Conservation (phyloP, 1,139 yeast genomes). For the Blastobotrys indianensis region DNA sequence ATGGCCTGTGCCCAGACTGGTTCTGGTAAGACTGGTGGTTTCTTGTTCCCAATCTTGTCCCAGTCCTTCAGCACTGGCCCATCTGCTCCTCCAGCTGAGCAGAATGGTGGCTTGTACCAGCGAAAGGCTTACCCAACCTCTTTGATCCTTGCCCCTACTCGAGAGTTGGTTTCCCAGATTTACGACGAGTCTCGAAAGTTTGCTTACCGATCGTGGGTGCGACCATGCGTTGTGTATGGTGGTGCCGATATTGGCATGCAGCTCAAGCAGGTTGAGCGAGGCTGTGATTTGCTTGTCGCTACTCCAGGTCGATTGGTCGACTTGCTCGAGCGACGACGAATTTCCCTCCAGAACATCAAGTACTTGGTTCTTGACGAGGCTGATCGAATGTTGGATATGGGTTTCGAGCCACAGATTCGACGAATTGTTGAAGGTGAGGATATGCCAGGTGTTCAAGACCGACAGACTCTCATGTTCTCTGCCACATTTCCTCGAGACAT, state of each 20-base stretch:
- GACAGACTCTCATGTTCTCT: constrained; percentile 97
- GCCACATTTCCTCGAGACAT: constrained; percentile 99
- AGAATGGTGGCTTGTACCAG: constrained; percentile 34
- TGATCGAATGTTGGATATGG: constrained; percentile 99
- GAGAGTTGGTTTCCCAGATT: constrained; percentile 97
- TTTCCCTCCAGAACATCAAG: constrained; percentile 83
- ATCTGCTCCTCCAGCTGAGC: constrained; percentile 50
- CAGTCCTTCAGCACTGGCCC: constrained; percentile 92
- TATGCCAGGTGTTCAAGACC: constrained; percentile 84
- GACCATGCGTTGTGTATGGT: constrained; percentile 95
- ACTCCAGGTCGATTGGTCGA: constrained; percentile 99
- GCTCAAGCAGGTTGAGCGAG: constrained; percentile 83
- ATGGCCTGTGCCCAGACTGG: constrained; percentile 99
- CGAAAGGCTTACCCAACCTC: constrained; percentile 92
- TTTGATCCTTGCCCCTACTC: constrained; percentile 93
- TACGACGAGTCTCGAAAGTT: constrained; percentile 94
- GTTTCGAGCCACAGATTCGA: constrained; percentile 99
- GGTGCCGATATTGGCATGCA: constrained; percentile 93
- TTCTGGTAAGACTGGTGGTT: constrained; percentile 99
- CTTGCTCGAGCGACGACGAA: constrained; percentile 88
- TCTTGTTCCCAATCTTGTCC: constrained; percentile 93
- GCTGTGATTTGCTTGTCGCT: constrained; percentile 94
- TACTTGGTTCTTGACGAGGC: constrained; percentile 97
- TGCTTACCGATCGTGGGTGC: constrained; percentile 97
- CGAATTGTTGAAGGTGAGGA: constrained; percentile 96